Percentiles rank a stretch among this genome's conserved stretches.
These are phyloP conservation scores for Cetradonia linearis DNA, from an alignment of 495 filamentous ascomycete species.

Conservation along the genomic window DNA sequence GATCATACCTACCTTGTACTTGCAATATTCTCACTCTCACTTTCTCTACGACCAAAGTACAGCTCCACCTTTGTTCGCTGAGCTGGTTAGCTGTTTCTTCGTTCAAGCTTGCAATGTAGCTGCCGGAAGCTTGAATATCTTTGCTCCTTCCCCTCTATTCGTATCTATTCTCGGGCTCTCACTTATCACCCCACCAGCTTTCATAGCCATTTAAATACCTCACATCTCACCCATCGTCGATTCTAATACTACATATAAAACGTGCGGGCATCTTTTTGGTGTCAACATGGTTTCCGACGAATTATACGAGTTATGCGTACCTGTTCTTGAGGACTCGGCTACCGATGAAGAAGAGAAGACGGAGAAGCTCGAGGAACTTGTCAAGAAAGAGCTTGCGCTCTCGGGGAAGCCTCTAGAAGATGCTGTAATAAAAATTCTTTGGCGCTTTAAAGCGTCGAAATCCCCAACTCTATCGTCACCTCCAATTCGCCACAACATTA, in stretches of 20 bases:
- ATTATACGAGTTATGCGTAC: constrained; percentile 80
- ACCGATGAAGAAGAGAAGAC: constrained; percentile 93
- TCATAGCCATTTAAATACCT: neutral
- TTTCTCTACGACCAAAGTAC: neutral
- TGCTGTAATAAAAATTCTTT: constrained; percentile 80
- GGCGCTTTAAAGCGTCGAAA: constrained; percentile 74
- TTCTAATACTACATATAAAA: neutral
- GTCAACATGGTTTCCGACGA: constrained; percentile 76
- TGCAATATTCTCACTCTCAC: neutral
- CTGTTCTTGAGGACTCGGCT: constrained; percentile 69
- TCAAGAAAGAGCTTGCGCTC: constrained; percentile 68
- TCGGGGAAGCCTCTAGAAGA: constrained; percentile 76
- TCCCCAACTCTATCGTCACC: constrained; percentile 69
- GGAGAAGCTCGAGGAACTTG: constrained; percentile 79
- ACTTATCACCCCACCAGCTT: constrained; percentile 4
- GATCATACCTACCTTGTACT: neutral
- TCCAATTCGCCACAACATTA: constrained; percentile 75
- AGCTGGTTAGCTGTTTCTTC: constrained; percentile 1
- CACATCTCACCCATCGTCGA: neutral
- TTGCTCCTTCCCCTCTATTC: constrained; percentile 4
- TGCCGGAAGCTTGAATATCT: constrained; percentile 9
- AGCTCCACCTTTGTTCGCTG: constrained; percentile 5
- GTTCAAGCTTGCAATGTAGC: neutral
- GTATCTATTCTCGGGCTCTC: constrained; percentile 4
- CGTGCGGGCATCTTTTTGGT: neutral